Evolutionary conservation across 2,329 filamentous ascomycete genomes (phyloP).

Genomic region (Metarhizium anisopliae): DNA sequence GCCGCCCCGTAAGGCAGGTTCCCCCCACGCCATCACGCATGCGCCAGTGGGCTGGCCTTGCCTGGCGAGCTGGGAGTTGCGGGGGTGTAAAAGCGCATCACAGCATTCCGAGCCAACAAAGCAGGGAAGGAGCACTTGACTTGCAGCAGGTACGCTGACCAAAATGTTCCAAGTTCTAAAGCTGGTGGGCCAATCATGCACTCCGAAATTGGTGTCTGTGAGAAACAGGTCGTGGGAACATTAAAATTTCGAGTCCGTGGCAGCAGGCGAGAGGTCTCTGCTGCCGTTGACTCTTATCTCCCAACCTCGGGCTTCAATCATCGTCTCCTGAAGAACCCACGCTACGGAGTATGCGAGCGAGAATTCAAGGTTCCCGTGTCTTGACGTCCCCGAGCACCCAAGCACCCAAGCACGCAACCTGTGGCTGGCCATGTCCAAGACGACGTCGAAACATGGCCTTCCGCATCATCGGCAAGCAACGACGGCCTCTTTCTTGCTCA

Average conservation of each 20-base stretch:
- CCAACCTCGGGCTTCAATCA: too few species aligned
- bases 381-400: too few species aligned
- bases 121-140: not conserved
- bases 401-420: too few species aligned
- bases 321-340: too few species aligned
- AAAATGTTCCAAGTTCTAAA: not conserved
- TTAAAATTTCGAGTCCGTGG: not conserved
- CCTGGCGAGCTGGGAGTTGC: not conserved
- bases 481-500: not conserved
- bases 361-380: too few species aligned
- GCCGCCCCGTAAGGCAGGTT: slow-evolving; percentile 6
- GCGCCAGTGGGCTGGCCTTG: not conserved
- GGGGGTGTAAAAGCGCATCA: not conserved
- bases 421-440: too few species aligned
- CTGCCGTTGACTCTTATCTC: too few species aligned
- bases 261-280: not conserved
- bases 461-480: not conserved
- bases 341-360: too few species aligned
- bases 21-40: not conserved
- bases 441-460: not conserved
- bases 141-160: not conserved
- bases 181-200: not conserved
- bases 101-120: not conserved
- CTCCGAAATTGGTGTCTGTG: not conserved
- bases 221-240: not conserved